These are phyloP conservation scores for Zoysia pacifica DNA, from an alignment of 176 grass and related monocot species.

Conservation along the genomic window DNA sequence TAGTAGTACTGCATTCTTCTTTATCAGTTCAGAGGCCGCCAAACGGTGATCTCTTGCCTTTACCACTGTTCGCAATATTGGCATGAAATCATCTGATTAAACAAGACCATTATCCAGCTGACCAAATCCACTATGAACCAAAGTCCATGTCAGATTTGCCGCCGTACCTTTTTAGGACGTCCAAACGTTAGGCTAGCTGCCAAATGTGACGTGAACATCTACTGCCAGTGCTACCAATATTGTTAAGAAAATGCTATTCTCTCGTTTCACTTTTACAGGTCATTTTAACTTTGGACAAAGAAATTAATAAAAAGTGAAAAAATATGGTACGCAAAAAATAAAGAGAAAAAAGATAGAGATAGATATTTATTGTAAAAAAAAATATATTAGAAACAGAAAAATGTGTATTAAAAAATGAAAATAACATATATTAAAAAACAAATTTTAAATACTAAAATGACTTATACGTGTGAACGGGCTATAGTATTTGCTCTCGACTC, in stretches of 20 bases:
- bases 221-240: background rate
- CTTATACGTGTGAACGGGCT: too few relatives aligned
- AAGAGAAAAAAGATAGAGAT: too few relatives aligned
- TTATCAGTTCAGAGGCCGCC: background rate
- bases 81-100: background rate
- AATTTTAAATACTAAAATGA: too few relatives aligned
- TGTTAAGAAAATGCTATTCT: background rate
- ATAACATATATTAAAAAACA: too few relatives aligned
- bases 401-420: too few relatives aligned
- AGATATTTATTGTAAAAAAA: too few relatives aligned
- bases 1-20: background rate
- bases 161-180: constrained; percentile 6
- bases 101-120: background rate
- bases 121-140: constrained; percentile 10
- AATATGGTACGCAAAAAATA: too few relatives aligned
- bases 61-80: background rate
- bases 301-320: too few relatives aligned
- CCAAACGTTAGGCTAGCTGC: constrained; percentile 38
- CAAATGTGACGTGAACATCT: constrained; percentile 33
- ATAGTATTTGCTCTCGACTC: background rate
- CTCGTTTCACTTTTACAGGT: too few relatives aligned
- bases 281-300: too few relatives aligned
- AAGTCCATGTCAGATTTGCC: background rate
- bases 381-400: too few relatives aligned
- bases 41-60: background rate